These are phyloP conservation scores for Globisporangium viniferum DNA, from an alignment of 352 stramenopile species.

Conservation along the genomic window DNA sequence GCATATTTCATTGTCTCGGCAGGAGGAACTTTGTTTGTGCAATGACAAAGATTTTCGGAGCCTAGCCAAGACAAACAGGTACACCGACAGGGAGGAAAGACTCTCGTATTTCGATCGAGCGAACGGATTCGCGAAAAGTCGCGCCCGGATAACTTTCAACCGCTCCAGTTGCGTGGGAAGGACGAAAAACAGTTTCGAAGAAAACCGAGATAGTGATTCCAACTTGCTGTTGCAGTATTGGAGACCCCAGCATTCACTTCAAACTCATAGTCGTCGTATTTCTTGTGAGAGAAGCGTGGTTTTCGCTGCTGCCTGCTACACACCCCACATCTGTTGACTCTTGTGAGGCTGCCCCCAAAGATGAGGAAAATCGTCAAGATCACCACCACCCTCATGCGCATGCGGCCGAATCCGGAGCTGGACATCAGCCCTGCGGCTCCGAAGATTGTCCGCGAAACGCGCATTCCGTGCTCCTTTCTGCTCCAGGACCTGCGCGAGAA, in stretches of 20 bases:
- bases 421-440: background rate
- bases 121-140: background rate
- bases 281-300: no score
- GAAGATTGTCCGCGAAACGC: slow-evolving; percentile 10
- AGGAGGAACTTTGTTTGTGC: background rate
- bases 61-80: background rate
- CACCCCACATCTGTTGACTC: no score
- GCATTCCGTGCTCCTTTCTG: slow-evolving; percentile 50
- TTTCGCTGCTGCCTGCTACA: no score
- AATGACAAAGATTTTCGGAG: background rate
- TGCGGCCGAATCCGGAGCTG: slow-evolving; percentile 3
- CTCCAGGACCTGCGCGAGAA: slow-evolving; percentile 62
- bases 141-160: background rate
- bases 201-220: no score
- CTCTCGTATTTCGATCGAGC: background rate
- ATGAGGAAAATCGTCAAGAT: slow-evolving; percentile 18
- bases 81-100: background rate
- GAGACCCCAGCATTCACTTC: no score
- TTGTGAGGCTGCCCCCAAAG: background rate
- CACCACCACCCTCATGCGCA: slow-evolving; percentile 8
- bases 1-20: slow-evolving; percentile 10
- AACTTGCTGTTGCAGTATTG: no score
- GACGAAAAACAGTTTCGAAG: no score
- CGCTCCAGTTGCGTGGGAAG: no score
- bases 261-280: no score